Base-by-base conservation (phyloP, 306 rosid species). In the Vachellia collinsii region DNA sequence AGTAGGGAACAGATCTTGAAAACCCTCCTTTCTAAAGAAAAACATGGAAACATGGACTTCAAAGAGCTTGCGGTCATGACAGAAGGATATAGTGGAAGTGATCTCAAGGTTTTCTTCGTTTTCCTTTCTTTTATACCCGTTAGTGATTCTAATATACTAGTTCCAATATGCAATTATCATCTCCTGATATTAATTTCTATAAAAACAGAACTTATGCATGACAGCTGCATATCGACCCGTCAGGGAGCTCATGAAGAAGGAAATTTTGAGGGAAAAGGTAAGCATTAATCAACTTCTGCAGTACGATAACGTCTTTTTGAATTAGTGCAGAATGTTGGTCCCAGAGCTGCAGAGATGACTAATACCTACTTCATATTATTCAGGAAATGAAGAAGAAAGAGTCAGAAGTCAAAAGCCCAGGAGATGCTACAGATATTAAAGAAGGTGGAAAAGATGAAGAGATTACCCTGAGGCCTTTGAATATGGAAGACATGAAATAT, bases 401-500 rank as follows among this genome's bases (percentile, higher is more conserved):
- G 41, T 83, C 82, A 54, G 83, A 85, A 80, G 90, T 44, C 64
- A 83, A 89, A 58, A 77, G 74, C 76, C 77, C 88, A 6, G 90
- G 87, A 82, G 92, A 77, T 56, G 50, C 81, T 71, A 66, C 93
- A 56, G 85, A 74, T 41, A 50, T 80, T 37, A 89, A 80, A 75
- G 93, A 88, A 72, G 86, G 83, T 8, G 84, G 83, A 81, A 88
- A 89, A 68, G 97, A 89, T 23, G 79, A 11, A 38, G 87, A 20
- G 47, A 87, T 92, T 75, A 79, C 62, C 61, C 85, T 94, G 69
- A 89, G 97, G 78, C 68, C 91, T 63, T 82, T 92, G 77, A 89
- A 74, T 87, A 92, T 89, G 98, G 97, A 94, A 82, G 97, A 94
- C 85, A 82, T 94, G 97, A 89, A 79, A 81, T 89, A 88, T 68